Conservation (phyloP, 2,329 filamentous ascomycete genomes). For the Aureobasidium pullulans region DNA sequence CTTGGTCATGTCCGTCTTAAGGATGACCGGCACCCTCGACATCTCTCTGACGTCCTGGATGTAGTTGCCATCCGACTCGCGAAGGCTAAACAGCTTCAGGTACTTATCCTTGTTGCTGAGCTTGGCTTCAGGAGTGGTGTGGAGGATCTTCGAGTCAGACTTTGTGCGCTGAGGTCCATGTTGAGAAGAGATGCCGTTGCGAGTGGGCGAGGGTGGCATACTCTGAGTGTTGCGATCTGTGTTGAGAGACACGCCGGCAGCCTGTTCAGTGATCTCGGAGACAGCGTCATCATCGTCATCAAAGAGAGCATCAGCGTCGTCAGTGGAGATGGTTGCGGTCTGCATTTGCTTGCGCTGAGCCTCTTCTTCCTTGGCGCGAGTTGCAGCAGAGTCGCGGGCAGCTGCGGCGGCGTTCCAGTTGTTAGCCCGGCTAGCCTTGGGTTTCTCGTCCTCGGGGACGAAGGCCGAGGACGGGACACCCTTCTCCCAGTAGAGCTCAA, state of each 20-base stretch:
- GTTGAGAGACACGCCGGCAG: conserved; percentile 80
- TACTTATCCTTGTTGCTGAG: conserved; percentile 95
- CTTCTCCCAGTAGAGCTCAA: conserved; percentile 99
- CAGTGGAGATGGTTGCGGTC: conserved; percentile 85
- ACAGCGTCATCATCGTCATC: conserved; percentile 85
- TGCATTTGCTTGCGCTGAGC: conserved; percentile 88
- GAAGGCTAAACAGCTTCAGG: conserved; percentile 75
- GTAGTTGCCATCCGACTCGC: conserved; percentile 89
- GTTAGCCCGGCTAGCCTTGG: conserved; percentile 65
- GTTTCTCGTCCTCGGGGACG: conserved; percentile 92
- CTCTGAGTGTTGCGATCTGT: conserved; percentile 85
- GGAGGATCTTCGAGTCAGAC: conserved; percentile 86
- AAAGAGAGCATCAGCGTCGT: conserved; percentile 91
- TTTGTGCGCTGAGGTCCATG: conserved; percentile 76
- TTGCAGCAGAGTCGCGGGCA: conserved; percentile 73
- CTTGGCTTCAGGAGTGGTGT: conserved; percentile 67
- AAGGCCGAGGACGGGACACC: conserved; percentile 93
- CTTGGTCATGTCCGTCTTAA: conserved; percentile 97
- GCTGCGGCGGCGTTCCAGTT: conserved; percentile 71
- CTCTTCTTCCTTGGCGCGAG: conserved; percentile 81
- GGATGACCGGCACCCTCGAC: conserved; percentile 91
- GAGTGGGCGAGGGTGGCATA: conserved; percentile 83
- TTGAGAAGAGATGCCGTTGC: conserved; percentile 58
- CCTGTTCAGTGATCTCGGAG: conserved; percentile 75
- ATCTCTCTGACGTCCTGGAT: conserved; percentile 98